Evolutionary conservation across 345 rosid genomes (phyloP).

Genomic region (Lepidium africanum): DNA sequence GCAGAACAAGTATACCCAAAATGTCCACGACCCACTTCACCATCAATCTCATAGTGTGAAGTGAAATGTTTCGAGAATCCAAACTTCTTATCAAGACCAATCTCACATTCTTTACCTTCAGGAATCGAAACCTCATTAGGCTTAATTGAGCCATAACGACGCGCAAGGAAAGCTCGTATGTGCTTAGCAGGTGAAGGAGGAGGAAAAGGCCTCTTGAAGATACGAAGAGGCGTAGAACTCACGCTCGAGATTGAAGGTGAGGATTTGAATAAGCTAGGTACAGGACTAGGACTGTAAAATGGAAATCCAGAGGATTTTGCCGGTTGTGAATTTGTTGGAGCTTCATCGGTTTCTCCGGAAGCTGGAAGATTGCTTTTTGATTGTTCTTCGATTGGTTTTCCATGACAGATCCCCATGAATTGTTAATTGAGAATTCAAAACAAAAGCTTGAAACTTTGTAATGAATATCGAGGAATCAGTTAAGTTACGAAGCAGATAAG

Average conservation of each 20-base stretch:
- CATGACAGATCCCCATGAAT: conserved; percentile 91
- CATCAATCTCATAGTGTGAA: conserved; percentile 72
- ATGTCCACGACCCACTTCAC: conserved; percentile 92
- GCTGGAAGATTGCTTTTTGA: conserved; percentile 25
- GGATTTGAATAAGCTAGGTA: conserved; percentile 73
- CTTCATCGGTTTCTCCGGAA: conserved; percentile 1
- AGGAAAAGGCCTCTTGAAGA: conserved; percentile 95
- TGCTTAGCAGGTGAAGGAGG: conserved; percentile 99
- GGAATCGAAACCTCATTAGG: conserved; percentile 80
- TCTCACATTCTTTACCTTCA: conserved; percentile 64
- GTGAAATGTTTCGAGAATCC: conserved; percentile 72
- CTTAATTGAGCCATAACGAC: conserved; percentile 69
- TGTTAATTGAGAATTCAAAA: background rate
- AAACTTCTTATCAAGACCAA: conserved; percentile 75
- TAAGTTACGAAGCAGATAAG: background rate
- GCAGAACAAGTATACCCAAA: conserved; percentile 94
- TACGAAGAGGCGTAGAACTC: conserved; percentile 78
- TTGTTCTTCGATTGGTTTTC: conserved; percentile 43
- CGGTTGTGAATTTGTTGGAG: conserved; percentile 32
- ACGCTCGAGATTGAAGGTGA: conserved; percentile 74
- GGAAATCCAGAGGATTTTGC: conserved; percentile 64
- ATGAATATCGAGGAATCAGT: background rate
- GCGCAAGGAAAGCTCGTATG: conserved; percentile 74
- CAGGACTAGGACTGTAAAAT: conserved; percentile 86
- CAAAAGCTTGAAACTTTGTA: background rate